Conservation (phyloP, 768 basidiomycete genomes). For the Cystofilobasidium macerans region DNA sequence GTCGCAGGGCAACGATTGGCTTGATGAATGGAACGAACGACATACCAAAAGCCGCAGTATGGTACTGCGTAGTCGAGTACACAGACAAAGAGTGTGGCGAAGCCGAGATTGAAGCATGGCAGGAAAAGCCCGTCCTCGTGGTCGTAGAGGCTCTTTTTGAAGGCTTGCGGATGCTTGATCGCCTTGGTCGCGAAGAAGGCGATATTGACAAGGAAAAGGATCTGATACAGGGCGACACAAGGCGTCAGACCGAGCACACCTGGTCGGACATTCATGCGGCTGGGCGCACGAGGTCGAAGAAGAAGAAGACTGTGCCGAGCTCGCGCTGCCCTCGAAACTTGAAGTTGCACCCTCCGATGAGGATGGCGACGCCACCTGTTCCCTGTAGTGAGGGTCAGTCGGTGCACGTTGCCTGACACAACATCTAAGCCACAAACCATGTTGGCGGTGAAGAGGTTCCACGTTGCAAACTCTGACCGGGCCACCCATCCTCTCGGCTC, state of each 20-base stretch:
- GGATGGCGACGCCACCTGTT: constrained; percentile 16
- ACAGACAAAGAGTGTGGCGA: constrained; percentile 22
- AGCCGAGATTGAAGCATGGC: constrained; percentile 13
- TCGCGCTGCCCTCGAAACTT: constrained; percentile 10
- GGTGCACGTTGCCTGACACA: too few relatives aligned
- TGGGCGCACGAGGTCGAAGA: constrained; percentile 12
- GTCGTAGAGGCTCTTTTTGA: constrained; percentile 13
- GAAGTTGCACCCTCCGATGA: constrained; percentile 18
- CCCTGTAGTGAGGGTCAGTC: background rate
- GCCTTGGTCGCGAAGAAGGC: constrained; percentile 7
- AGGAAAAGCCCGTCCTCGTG: constrained; percentile 22
- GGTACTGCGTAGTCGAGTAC: constrained; percentile 20
- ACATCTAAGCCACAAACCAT: background rate
- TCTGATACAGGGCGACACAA: background rate
- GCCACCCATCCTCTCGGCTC: background rate
- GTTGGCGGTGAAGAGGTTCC: background rate
- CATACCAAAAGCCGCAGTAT: constrained; percentile 12
- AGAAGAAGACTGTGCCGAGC: constrained; percentile 20
- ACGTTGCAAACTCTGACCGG: background rate
- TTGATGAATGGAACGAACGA: background rate
- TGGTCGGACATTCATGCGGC: too few relatives aligned
- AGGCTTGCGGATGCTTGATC: constrained; percentile 12
- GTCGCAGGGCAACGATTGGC: too few relatives aligned
- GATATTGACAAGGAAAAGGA: constrained; percentile 17
- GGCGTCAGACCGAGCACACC: too few relatives aligned